Base-by-base conservation (phyloP, 441 rosid genomes). In the Gossypium davidsonii region DNA sequence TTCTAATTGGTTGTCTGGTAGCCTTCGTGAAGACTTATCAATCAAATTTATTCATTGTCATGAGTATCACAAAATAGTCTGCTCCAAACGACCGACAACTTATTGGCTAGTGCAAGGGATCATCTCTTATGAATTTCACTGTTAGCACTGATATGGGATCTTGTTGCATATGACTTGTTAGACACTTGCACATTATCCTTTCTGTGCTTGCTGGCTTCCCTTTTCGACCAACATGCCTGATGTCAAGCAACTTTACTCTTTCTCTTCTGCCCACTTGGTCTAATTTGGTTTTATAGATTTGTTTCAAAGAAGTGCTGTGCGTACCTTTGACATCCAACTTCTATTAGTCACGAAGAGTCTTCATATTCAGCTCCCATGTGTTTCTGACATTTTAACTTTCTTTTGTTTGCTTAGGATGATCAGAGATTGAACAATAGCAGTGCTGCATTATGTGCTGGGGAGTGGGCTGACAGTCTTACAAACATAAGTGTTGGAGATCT, bases 381-480 rank as follows among this genome's bases (percentile, higher is more conserved):
- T 74, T 46, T 42, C 74, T 79, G 70, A 77, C 75, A 62, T 72
- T 75, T 12, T 56, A 71, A 46, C 58, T 59, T 4, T 44, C n/a
- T 49, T 66, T 4, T 73, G 20, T 57, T 31, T 76, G 15, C 65
- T 31, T 73, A 91, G 94, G 89, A 79, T 76, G 85, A 68, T 39
- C 67, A 73, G 73, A 84, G 84, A 72, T 58, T 75, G 66, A 77
- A 78, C 76, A 83, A 76, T 73, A 77, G 60, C 37, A 73, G 74
- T 76, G 79, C 74, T 77, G 79, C 85, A 65, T 73, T 81, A 12
- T 86, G 97, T 70, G 90, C 97, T 21, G 88, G 92, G 71, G 98
- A 88, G 67, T 95, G 98, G 98, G 97, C 96, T 23, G 99, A 93
- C 82, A 91, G 95, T 79, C 92, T 93, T 64, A 95, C 98, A 79